Base-by-base conservation (phyloP, 768 basidiomycete species). In the Pisolithus tinctorius region DNA sequence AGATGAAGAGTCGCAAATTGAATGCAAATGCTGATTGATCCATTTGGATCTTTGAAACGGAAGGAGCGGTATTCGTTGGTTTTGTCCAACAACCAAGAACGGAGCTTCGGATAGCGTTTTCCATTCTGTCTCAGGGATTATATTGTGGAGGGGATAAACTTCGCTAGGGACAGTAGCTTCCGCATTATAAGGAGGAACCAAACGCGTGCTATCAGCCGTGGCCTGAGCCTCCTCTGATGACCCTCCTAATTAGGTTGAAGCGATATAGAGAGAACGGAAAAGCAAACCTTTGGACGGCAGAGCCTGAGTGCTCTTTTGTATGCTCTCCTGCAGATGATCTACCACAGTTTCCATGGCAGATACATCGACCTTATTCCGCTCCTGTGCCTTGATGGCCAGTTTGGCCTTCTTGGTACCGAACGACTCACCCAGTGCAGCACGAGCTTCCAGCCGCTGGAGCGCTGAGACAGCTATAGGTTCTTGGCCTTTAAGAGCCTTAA, bases 341-440 rank as follows among this genome's bases (percentile, higher is more conserved):
- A 83, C 83, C 34, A 91, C 90, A 8, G 81, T 81, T 64, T 88
- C 80, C 88, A 96, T 94, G 2, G 92, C 91, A 52, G 76, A 73
- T n/a, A 88, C 82, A 70, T 96, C 93, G 36, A 99, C 84, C 65
- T 83, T 84, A 70, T 94, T 95, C 56, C 95, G 80, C 68, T 94
- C 93, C 48, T 79, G 80, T 4, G 92, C 87, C 48, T 80, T 80
- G 62, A 97, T 93, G 27, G 82, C 83, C 9, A 82, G 80, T 66
- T 91, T 87, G 42, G 93, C 91, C 65, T 96, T 98, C 71, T 93
- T 90, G 25, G 93, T 95, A 20, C 95, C 95, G 56, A 99, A 99
- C 1, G 88, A 81, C 65, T 93, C 86, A 30, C 95, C 93, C 1
- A 99, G 79, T n/a, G 80, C 75, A 49, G 80, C 88, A 39, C 84